phyloP scores from a whole-genome alignment of 2,329 filamentous ascomycete genomes.

The Aquanectria penicillioides region DNA sequence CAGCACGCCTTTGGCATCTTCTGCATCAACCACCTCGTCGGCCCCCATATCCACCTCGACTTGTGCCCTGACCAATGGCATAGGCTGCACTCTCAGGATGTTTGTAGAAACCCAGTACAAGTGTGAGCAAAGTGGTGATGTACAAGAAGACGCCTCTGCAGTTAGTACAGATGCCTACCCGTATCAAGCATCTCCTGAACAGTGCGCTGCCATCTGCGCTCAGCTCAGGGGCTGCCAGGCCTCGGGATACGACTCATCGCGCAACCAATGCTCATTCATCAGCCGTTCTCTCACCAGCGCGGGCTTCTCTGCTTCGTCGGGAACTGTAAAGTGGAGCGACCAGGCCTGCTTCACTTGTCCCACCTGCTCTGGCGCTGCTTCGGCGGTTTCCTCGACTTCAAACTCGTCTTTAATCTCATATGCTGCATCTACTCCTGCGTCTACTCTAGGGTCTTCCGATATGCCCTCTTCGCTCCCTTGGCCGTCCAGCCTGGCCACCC shows the following conservation, averaged over 20 bases:
- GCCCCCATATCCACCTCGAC: constrained; percentile 10
- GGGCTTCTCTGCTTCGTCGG: constrained; percentile 8
- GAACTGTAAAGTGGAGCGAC: constrained; percentile 21
- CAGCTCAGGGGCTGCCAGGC: constrained; percentile 22
- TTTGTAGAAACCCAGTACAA: not conserved
- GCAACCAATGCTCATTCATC: constrained; percentile 21
- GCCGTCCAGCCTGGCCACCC: too few relatives aligned
- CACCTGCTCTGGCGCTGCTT: constrained; percentile 4
- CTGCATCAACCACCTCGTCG: constrained; percentile 4
- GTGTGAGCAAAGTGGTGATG: constrained; percentile 21
- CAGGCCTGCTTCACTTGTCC: constrained; percentile 31
- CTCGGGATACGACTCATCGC: constrained; percentile 20
- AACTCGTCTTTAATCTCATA: not conserved
- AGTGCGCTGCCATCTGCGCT: constrained; percentile 27
- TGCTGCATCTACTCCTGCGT: not conserved
- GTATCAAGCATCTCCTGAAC: constrained; percentile 17
- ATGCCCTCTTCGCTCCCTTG: too few relatives aligned
- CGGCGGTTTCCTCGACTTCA: not conserved
- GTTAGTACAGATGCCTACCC: constrained; percentile 9
- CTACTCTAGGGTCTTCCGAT: constrained; percentile 9
- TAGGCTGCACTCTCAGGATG: constrained; percentile 19
- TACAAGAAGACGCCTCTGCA: constrained; percentile 16
- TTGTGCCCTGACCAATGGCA: constrained; percentile 18
- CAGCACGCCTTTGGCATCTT: not conserved
- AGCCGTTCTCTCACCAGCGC: constrained; percentile 6